Conservation (phyloP, 371 early-diverging fungal genomes). For the Syncephalastrum monosporum region DNA sequence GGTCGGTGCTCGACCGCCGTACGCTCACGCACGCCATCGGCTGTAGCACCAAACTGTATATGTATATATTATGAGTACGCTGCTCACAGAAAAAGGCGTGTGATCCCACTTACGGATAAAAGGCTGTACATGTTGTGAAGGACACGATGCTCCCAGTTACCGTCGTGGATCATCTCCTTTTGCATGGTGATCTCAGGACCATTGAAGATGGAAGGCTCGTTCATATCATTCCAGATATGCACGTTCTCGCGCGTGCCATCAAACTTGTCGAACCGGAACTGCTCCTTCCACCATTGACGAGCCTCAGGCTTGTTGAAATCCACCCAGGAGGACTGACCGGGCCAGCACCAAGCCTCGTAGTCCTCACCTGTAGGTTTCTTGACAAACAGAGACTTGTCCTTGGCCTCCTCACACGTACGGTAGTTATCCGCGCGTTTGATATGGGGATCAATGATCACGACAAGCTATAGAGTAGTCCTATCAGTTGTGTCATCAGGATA, state of each 20-base stretch:
- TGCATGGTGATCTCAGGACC: slow-evolving; percentile 93
- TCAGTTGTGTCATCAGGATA: not conserved
- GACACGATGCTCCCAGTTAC: slow-evolving; percentile 80
- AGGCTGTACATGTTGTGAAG: slow-evolving; percentile 89
- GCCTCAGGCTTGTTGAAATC: slow-evolving; percentile 84
- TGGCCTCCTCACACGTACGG: slow-evolving; percentile 76
- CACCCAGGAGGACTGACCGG: slow-evolving; percentile 85
- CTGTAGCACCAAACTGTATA: slow-evolving; percentile 51
- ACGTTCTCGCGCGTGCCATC: slow-evolving; percentile 72
- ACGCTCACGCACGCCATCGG: slow-evolving; percentile 56
- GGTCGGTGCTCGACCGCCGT: slow-evolving; percentile 64
- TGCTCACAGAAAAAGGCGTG: not conserved
- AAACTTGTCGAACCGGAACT: slow-evolving; percentile 71
- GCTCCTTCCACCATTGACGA: slow-evolving; percentile 78
- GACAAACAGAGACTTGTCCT: slow-evolving; percentile 72
- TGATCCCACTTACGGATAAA: slow-evolving; percentile 49
- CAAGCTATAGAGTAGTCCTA: slow-evolving; percentile 56
- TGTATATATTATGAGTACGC: not conserved
- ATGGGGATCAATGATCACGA: slow-evolving; percentile 97
- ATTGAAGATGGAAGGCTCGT: slow-evolving; percentile 89
- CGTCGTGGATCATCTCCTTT: slow-evolving; percentile 83
- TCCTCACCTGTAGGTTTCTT: slow-evolving; percentile 69
- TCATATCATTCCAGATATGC: slow-evolving; percentile 95
- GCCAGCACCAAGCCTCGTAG: slow-evolving; percentile 95
- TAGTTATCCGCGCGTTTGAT: slow-evolving; percentile 85